These are phyloP conservation scores for Stachybotrys chlorohalonatus DNA, from an alignment of 2,329 filamentous ascomycete genomes.

Conservation along the genomic window DNA sequence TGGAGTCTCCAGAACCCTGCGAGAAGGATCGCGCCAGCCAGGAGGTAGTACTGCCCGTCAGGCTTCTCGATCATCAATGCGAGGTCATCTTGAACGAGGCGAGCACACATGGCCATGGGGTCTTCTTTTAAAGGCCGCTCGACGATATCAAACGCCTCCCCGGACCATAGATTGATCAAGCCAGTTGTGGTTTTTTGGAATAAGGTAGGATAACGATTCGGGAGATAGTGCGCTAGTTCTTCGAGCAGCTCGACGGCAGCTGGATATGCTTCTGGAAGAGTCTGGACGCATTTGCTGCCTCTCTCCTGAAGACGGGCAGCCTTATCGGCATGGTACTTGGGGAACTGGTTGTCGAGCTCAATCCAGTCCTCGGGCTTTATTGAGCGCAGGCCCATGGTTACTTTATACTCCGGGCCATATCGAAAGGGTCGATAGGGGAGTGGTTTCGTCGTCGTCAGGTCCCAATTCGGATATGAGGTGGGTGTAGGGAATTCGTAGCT, in stretches of 20 bases:
- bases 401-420: constrained; percentile 66
- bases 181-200: constrained; percentile 56
- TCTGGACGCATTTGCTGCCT: constrained; percentile 57
- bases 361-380: constrained; percentile 70
- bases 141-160: constrained; percentile 61
- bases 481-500: constrained; percentile 51
- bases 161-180: constrained; percentile 61
- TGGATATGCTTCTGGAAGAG: constrained; percentile 59
- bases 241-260: constrained; percentile 69
- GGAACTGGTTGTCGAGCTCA: constrained; percentile 73
- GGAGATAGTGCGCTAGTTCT: constrained; percentile 62
- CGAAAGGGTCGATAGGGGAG: constrained; percentile 72
- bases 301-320: constrained; percentile 56
- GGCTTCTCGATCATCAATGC: constrained; percentile 71
- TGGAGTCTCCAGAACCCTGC: constrained; percentile 76
- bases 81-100: constrained; percentile 72
- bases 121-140: constrained; percentile 61
- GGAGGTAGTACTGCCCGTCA: constrained; percentile 74
- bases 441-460: constrained; percentile 58
- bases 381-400: constrained; percentile 68
- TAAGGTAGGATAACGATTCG: constrained; percentile 64
- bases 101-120: constrained; percentile 65
- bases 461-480: constrained; percentile 58
- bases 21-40: constrained; percentile 66
- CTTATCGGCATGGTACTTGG: constrained; percentile 65